These are phyloP conservation scores for Dendrocalamus latiflorus DNA, from an alignment of 202 grass and related monocot genomes.

Conservation along the genomic window DNA sequence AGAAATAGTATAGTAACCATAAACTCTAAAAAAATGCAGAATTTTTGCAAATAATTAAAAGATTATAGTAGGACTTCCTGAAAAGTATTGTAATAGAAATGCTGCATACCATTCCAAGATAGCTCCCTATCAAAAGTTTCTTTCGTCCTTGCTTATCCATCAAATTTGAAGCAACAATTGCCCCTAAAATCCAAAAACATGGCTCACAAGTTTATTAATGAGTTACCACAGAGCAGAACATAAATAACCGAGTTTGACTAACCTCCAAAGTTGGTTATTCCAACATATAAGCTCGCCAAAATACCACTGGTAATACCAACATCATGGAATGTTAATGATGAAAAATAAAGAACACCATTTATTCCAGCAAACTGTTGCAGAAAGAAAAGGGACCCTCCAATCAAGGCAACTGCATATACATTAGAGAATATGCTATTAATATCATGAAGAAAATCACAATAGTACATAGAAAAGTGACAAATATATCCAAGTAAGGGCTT, in stretches of 20 bases:
- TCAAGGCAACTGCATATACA: slow-evolving; percentile 84
- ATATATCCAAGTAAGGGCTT: slow-evolving; percentile 12
- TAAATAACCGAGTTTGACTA: slow-evolving; percentile 17
- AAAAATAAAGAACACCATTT: slow-evolving; percentile 99
- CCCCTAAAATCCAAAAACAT: slow-evolving; percentile 45
- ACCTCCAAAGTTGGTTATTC: slow-evolving; percentile 95
- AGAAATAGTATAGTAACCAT: background rate
- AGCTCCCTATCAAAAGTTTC: slow-evolving; percentile 91
- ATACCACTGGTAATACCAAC: slow-evolving; percentile 84
- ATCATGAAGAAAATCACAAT: slow-evolving; percentile 6
- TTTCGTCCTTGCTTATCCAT: slow-evolving; percentile 97
- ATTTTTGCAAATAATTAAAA: background rate
- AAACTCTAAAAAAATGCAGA: slow-evolving; percentile 12
- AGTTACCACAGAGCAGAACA: background rate
- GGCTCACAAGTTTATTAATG: slow-evolving; percentile 35
- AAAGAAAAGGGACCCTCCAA: slow-evolving; percentile 92
- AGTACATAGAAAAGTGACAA: background rate
- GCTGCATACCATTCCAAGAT: slow-evolving; percentile 80
- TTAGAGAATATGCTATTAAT: slow-evolving; percentile 14
- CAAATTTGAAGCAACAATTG: slow-evolving; percentile 79
- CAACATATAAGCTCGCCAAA: slow-evolving; percentile 82
- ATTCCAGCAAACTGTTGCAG: slow-evolving; percentile 99
- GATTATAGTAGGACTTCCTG: background rate
- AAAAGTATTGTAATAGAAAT: slow-evolving; percentile 20
- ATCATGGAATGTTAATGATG: slow-evolving; percentile 96